phyloP scores from a whole-genome alignment of 2,329 filamentous ascomycete genomes.

The Stagonosporopsis vannaccii region DNA sequence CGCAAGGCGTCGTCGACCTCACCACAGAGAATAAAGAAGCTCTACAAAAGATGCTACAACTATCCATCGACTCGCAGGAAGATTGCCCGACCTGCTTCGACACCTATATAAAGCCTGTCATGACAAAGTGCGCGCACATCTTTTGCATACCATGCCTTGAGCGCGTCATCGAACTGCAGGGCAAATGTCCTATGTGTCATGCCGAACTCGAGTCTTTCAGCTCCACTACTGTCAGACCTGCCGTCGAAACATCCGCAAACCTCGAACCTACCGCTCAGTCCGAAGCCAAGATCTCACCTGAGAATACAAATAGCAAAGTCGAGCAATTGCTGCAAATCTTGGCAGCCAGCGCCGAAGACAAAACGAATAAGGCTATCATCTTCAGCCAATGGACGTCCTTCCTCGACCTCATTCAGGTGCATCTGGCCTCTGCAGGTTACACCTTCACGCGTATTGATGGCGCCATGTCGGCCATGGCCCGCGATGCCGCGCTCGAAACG shows the following conservation, averaged over 20 bases:
- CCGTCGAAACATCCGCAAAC: constrained; percentile 56
- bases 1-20: constrained; percentile 71
- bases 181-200: constrained; percentile 86
- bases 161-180: constrained; percentile 75
- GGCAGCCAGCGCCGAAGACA: constrained; percentile 69
- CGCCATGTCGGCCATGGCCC: constrained; percentile 72
- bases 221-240: constrained; percentile 69
- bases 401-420: constrained; percentile 73
- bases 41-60: constrained; percentile 76
- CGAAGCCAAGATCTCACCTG: constrained; percentile 59
- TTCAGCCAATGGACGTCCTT: constrained; percentile 83
- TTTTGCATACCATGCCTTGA: constrained; percentile 80
- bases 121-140: constrained; percentile 83
- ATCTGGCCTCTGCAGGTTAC: constrained; percentile 68
- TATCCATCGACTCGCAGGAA: constrained; percentile 81
- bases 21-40: constrained; percentile 75
- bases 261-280: constrained; percentile 31
- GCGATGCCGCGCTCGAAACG: constrained; percentile 74
- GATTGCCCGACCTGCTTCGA: constrained; percentile 86
- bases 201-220: constrained; percentile 62
- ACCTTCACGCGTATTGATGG: constrained; percentile 79
- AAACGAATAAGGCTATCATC: constrained; percentile 71
- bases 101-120: constrained; percentile 73
- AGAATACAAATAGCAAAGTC: constrained; percentile 77
- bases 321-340: constrained; percentile 79